A percentile compares a stretch with the other conserved stretches of the same genome.
Conservation (phyloP, 768 basidiomycete species). For the Suillus spraguei region DNA sequence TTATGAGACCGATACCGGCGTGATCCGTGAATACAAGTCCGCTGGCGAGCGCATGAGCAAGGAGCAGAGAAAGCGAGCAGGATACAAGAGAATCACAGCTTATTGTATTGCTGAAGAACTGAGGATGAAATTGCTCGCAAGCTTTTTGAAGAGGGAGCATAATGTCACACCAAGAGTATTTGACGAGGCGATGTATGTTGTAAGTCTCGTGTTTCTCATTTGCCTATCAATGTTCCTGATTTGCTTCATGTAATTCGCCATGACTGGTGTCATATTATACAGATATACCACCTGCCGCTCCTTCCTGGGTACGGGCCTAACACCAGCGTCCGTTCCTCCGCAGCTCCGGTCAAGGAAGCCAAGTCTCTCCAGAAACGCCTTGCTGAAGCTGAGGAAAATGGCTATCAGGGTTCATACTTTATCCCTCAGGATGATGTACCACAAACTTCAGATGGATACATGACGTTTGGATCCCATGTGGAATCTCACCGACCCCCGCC, state of each 20-base stretch:
- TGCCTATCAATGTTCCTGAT: not conserved
- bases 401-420: slow-evolving; percentile 89
- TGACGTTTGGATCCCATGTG: slow-evolving; percentile 48
- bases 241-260: slow-evolving; percentile 6
- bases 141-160: slow-evolving; percentile 91
- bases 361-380: slow-evolving; percentile 68
- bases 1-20: slow-evolving; percentile 65
- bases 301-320: slow-evolving; percentile 89
- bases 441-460: slow-evolving; percentile 57
- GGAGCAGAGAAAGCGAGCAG: slow-evolving; percentile 77
- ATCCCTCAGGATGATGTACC: slow-evolving; percentile 35
- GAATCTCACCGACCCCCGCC: slow-evolving; percentile 32
- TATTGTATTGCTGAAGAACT: slow-evolving; percentile 89
- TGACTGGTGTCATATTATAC: slow-evolving; percentile 3
- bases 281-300: slow-evolving; percentile 93
- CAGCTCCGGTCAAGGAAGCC: slow-evolving; percentile 50
- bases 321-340: slow-evolving; percentile 84
- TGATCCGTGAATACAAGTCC: slow-evolving; percentile 75
- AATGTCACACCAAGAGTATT: slow-evolving; percentile 86
- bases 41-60: slow-evolving; percentile 90
- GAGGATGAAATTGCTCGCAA: slow-evolving; percentile 80
- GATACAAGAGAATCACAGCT: slow-evolving; percentile 82
- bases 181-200: slow-evolving; percentile 93
- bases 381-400: slow-evolving; percentile 87
- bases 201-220: slow-evolving; percentile 42